Percentiles rank a stretch among this genome's conserved stretches.
Evolutionary conservation across 2,329 filamentous ascomycete species (phyloP).

Genomic region (Calonectria crousiana): DNA sequence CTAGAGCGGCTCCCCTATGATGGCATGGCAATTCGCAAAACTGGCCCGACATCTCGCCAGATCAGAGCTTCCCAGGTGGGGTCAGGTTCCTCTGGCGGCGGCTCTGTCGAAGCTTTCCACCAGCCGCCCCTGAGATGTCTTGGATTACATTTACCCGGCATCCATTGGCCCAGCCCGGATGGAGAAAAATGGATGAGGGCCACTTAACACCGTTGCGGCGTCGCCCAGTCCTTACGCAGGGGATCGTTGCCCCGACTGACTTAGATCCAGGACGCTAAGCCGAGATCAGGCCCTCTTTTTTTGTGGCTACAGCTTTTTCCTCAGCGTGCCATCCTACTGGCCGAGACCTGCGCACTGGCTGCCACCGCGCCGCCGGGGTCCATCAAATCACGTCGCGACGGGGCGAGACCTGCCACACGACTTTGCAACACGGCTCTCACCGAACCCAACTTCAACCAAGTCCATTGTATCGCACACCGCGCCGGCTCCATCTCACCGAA

Average conservation of each 20-base stretch:
- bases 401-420: conserved; percentile 3
- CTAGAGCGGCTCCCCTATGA: conserved; percentile 12
- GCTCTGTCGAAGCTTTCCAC: conserved; percentile 40
- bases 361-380: background rate
- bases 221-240: conserved; percentile 38
- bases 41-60: conserved; percentile 22
- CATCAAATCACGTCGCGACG: conserved; percentile 23
- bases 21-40: conserved; percentile 24
- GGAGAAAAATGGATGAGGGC: conserved; percentile 38
- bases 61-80: conserved; percentile 35
- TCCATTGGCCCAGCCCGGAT: conserved; percentile 39
- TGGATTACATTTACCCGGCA: conserved; percentile 44
- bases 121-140: conserved; percentile 41
- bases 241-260: conserved; percentile 37
- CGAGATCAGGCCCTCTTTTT: conserved; percentile 45
- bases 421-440: conserved; percentile 6
- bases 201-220: conserved; percentile 34
- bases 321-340: conserved; percentile 2
- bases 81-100: conserved; percentile 35
- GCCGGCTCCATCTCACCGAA: conserved; percentile 7
- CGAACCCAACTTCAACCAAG: conserved; percentile 5
- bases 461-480: background rate
- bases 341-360: background rate
- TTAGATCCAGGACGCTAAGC: conserved; percentile 43
- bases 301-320: conserved; percentile 11